Evolutionary conservation across 108 stramenopile species (phyloP), one percentile per base, ranked within the genome.

Genomic region (Fistulifera solaris): DNA sequence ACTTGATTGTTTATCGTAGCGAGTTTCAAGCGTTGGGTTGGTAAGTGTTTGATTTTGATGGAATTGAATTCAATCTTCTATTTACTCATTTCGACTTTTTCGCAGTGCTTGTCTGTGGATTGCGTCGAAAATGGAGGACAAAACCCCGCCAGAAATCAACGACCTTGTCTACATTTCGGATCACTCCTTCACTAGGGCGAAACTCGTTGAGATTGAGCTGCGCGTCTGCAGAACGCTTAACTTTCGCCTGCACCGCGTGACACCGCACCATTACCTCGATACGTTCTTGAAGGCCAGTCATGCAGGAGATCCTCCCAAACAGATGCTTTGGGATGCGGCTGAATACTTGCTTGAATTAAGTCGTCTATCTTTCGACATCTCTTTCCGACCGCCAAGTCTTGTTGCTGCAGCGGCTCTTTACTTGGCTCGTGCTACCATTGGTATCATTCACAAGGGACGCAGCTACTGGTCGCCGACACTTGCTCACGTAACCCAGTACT

Each of bases 381-480:
- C 19, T 21, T 45, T 8, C 6, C 44, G 16, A 19, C 70, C 90
- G 42, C 84, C 89, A 0, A 73, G 83, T 51, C 52, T 80, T 16
- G 27, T 93, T 28, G 76, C 91, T 4, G 81, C 89, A 1, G 65
- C 94, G 0, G 85, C 80, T 0, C 71, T 95, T 4, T 95, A 85
- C 66, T 65, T 93, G 19, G 84, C 87, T 1, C 71, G 91, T 8
- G 78, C 73, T 15, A 81, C 74, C 6, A 51, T 83, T 44, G 81
- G 81, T 13, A 70, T 89, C 47, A 1, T 28, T 15, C 31, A 35
- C 27, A 42, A 54, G 39, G 16, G 38, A 28, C 50, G 48, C 17
- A 58, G 54, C 16, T 66, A 52, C 44, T 89, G 82, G 81, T 70
- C 69, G 39, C 65, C 60, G 45, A 85, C 87, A 1, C 65, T 89